These are phyloP conservation scores for Diplogelasinospora grovesii DNA, from an alignment of 495 filamentous ascomycete species.

Conservation along the genomic window DNA sequence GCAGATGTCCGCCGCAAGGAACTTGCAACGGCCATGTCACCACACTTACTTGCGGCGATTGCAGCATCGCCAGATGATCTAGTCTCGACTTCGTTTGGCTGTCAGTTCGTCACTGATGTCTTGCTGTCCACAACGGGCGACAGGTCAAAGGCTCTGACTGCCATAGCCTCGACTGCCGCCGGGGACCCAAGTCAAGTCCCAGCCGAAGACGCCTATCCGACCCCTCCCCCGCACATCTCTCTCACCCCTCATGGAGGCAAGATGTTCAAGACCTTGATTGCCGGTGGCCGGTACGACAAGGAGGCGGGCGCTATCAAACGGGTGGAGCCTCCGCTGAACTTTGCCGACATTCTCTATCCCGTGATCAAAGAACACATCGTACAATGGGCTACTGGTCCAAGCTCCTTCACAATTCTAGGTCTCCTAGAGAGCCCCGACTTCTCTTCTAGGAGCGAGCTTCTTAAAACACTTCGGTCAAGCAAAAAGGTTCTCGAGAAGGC, in stretches of 20 bases:
- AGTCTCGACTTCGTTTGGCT: conserved; percentile 69
- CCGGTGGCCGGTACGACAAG: conserved; percentile 76
- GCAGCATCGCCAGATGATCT: conserved; percentile 58
- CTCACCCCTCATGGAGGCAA: conserved; percentile 62
- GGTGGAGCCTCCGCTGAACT: conserved; percentile 69
- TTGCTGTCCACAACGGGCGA: conserved; percentile 69
- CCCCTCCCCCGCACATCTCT: conserved; percentile 45
- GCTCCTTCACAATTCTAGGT: conserved; percentile 74
- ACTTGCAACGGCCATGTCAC: conserved; percentile 60
- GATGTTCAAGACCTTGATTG: conserved; percentile 82
- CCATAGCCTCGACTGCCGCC: conserved; percentile 62
- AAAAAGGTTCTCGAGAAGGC: conserved; percentile 46
- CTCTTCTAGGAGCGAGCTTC: conserved; percentile 53
- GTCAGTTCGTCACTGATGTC: conserved; percentile 77
- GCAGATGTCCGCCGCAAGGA: conserved; percentile 66
- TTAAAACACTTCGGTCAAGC: conserved; percentile 56
- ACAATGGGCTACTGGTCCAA: conserved; percentile 79
- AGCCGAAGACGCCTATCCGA: conserved; percentile 33
- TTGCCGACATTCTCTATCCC: conserved; percentile 70
- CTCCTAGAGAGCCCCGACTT: conserved; percentile 78
- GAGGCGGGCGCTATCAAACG: conserved; percentile 58
- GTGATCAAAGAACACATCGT: conserved; percentile 66
- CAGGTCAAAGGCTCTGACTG: conserved; percentile 60
- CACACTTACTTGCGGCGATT: conserved; percentile 64
- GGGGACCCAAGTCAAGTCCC: conserved; percentile 48